Evolutionary conservation across 768 basidiomycete species (phyloP).

Genomic region (Leccinum longicurvipes): DNA sequence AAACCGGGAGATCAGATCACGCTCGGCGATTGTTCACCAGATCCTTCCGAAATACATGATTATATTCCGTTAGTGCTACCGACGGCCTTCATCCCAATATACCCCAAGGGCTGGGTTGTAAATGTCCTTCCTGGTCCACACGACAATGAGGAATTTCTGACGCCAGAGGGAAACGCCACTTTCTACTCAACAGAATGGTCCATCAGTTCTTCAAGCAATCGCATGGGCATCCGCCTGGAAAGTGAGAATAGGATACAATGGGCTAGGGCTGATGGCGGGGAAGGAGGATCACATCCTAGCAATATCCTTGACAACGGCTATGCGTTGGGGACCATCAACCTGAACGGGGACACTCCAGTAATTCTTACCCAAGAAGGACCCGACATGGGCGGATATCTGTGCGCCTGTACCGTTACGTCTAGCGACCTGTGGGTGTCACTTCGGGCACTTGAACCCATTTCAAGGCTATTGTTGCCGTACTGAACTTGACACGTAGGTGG

Average conservation of each 20-base stretch:
- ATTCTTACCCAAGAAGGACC: constrained; percentile 61
- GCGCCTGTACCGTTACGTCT: constrained; percentile 49
- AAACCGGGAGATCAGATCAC: constrained; percentile 48
- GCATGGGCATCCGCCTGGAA: constrained; percentile 62
- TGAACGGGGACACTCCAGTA: constrained; percentile 71
- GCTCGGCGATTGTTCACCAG: constrained; percentile 34
- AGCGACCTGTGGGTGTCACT: constrained; percentile 43
- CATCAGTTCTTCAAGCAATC: constrained; percentile 55
- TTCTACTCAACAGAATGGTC: constrained; percentile 56
- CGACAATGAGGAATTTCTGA: constrained; percentile 55
- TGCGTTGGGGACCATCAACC: constrained; percentile 50
- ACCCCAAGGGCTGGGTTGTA: constrained; percentile 48
- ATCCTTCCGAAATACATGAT: constrained; percentile 8
- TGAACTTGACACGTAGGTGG: constrained; percentile 44
- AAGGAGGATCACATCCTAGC: constrained; percentile 66
- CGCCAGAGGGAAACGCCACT: constrained; percentile 39
- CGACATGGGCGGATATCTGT: constrained; percentile 63
- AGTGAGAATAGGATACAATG: constrained; percentile 43
- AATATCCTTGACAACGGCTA: constrained; percentile 67
- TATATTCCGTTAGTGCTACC: constrained; percentile 22
- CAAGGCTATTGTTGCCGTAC: background rate
- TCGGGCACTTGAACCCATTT: background rate
- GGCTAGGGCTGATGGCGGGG: constrained; percentile 55
- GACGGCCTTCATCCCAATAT: constrained; percentile 36
- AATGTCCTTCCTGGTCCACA: constrained; percentile 62